Base-by-base conservation (phyloP, 305 asterid genomes). In the Rubia peregrina region DNA sequence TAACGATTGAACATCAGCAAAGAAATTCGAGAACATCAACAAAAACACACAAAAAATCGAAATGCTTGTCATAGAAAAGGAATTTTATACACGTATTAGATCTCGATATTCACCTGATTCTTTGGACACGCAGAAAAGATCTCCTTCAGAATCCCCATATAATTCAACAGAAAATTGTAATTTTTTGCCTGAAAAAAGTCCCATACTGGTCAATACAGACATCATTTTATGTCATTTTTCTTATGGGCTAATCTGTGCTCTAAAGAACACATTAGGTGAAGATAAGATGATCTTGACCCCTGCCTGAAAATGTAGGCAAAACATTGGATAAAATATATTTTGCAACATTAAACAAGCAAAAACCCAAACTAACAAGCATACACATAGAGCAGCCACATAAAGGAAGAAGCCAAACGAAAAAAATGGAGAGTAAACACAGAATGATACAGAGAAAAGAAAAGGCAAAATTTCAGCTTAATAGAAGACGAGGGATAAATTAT, bases 61-160 rank as follows among this genome's bases (percentile, higher is more conserved):
- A 30, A 30, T 73, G 56, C 65, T 64, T 30, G 49, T 55, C 65
- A 41, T 10, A 41, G 64, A 49, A 7, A 19, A 51, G 71, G 71
- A 55, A 46, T 30, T 19, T 19, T 19, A 7, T 14, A 8, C 24
- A 26, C 2, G 19, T 13, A 14, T 33, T 30, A 61, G 57, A 61
- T 70, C 46, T 44, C 36, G 44, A 70, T 57, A 67, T 40, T 73
- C 78, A 88, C 96, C 95, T 80, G 80, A 73, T 78, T 80, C 93
- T 69, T 77, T 77, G 70, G 90, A 80, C 85, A 90, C 84, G 85
- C 89, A 83, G 77, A 86, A 85, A 80, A 88, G 83, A 9, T 80
- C 93, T 67, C 68, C 83, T 63, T 76, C 89, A 63, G 77, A 78
- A 71, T 92, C 98, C 80, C 89, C 97, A 80, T 92, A 96, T 64